Base-by-base conservation (phyloP, 106 monocot genomes). In the Phalaenopsis equestris region DNA sequence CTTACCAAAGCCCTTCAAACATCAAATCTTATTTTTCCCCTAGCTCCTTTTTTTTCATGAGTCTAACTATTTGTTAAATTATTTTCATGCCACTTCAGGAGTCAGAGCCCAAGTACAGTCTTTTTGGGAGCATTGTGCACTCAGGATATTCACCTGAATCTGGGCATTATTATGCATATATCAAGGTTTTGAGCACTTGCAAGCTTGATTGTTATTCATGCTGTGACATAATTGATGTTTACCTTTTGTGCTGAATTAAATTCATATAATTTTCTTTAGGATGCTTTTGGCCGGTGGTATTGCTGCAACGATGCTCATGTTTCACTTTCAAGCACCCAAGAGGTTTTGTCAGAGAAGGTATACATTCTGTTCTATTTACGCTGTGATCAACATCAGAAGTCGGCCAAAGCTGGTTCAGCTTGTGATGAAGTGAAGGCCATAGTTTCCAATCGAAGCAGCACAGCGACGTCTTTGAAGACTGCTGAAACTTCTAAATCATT, bases 111-210 rank as follows among this genome's bases (percentile, higher is more conserved):
- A 89, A 91, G 72, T 98, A 98, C 80, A 92, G 79, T 75, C 98
- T 98, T 77, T 92, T 90, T 83, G 98, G 98, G 19, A 92, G 94
- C 64, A 94, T 98, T 78, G 98, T 94, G 52, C 98, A 98, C 83
- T 84, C 98, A 75, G 98, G 98, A 42, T 87, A 84, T 72, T 98
- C 98, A 21, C 92, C 88, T 18, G 98, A 98, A 18, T 90, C 94
- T 67, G 98, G 98, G 77, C 98, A 98, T 73, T 98, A 98, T 76
- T 98, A 98, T 91, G 90, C 98, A 67, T 98, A 98, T 80, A 86
- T 98, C 56, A 98, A 98, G 92, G 98, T 94, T n/a, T 68, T 30
- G 24, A 55, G 3, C 18, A 12, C 61, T 37, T 73, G 74, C 37
- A 77, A 55, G 19, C 8, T 43, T 11, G 83, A 65, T 85, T 72